Base-by-base conservation (phyloP, 1,139 yeast genomes). In the Kodamaea anthophila region DNA sequence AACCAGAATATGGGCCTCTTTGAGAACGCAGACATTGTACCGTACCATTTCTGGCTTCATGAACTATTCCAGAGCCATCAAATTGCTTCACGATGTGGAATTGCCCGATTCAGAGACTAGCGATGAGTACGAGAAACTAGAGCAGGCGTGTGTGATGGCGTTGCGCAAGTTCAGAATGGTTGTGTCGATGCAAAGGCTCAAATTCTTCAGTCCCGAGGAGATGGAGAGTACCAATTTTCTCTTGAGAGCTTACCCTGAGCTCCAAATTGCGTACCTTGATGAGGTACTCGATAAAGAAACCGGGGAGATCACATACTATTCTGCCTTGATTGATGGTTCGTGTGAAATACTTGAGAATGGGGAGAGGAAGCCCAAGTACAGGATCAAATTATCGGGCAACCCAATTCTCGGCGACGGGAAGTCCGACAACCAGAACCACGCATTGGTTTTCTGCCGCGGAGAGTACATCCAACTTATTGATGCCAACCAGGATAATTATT, bases 391-490 rank as follows among this genome's bases (percentile, higher is more conserved):
- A 13, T 68, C 77, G 0, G 78, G 77, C 5, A 61, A 70, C 37
- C 77, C 77, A 6, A 67, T 72, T 22, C 50, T 72, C 23, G 77
- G 78, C 3, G 78, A 71, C 43, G 78, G 77, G 5, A 72, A 72
- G 36, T 62, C 76, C 0, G 78, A 72, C 43, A 72, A 72, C 36
- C 78, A 72, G 37, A 72, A 72, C 37, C 72, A 68, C 43, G 55
- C 75, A 1, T 39, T 72, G 21, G 59, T 70, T 1, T 71, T 70
- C 38, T 54, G 65, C 21, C 51, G 78, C 32, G 78, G 77, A 7
- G 78, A 72, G 34, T 71, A 70, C 40, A 54, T 70, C 31, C 78
- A 72, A 37, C 51, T 71, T 21, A 57, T 71, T 28, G 78, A 72
- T 49, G 76, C 78, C 1, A 71, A 72, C 35, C 78, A 72, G 40